These are phyloP conservation scores for Mortierella alpina DNA, from an alignment of 192 early-diverging fungal species.

Conservation along the genomic window DNA sequence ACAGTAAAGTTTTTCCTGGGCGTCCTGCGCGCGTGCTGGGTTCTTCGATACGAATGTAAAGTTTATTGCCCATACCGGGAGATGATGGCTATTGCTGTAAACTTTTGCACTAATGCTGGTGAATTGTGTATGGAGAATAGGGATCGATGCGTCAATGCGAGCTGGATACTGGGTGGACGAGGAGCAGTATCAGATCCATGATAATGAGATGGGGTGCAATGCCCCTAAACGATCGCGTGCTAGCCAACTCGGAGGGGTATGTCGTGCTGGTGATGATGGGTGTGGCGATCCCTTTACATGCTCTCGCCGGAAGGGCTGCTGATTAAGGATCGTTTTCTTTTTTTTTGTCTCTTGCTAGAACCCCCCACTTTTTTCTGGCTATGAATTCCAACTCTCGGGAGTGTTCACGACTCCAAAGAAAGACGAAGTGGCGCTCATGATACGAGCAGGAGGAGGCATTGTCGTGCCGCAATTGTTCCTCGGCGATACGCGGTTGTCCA, in stretches of 20 bases:
- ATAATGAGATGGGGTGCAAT: constrained; percentile 42
- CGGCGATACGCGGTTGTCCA: constrained; percentile 8
- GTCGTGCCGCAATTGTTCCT: constrained; percentile 29
- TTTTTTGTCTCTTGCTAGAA: constrained; percentile 13
- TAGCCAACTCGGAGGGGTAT: constrained; percentile 17
- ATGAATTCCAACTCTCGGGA: constrained; percentile 35
- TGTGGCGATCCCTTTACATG: background rate
- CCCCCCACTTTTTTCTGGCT: constrained; percentile 19
- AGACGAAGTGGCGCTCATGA: constrained; percentile 33
- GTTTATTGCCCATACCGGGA: background rate
- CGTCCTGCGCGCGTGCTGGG: constrained; percentile 21
- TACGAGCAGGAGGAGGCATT: constrained; percentile 31
- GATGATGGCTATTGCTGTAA: no score
- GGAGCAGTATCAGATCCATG: constrained; percentile 8
- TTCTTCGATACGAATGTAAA: constrained; percentile 45
- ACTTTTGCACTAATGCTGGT: background rate
- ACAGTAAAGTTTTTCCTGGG: constrained; percentile 43
- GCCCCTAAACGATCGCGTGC: constrained; percentile 16
- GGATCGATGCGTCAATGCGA: constrained; percentile 24
- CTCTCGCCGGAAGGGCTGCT: background rate
- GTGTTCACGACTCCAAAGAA: constrained; percentile 13
- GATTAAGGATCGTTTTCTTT: background rate
- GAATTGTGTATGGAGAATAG: background rate
- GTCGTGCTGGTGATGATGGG: constrained; percentile 1
- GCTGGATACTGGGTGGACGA: constrained; percentile 48